Base-by-base conservation (phyloP, 306 rosid genomes). In the Pachyrhizus erosus region DNA sequence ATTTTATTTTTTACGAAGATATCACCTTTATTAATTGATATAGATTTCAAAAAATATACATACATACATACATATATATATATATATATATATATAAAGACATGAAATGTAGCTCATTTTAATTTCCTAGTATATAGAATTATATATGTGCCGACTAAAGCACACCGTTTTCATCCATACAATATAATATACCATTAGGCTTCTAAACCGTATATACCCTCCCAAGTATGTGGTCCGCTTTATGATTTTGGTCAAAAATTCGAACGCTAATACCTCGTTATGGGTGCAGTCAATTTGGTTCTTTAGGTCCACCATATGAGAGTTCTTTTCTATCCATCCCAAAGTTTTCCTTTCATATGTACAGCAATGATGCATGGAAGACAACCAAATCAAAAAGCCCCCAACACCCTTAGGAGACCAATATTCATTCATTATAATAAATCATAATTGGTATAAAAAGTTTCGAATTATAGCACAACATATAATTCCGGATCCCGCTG, bases 221-320 rank as follows among this genome's bases (percentile, higher is more conserved):
- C 73, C 29, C 4, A 64, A 5, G 43, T 21, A 48, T 81, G 90
- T 82, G 94, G 91, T 87, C 92, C 87, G 84, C 73, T 42, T 58
- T 76, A 78, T 84, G 82, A 77, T 76, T 78, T 37, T 82, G 88
- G 94, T 89, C 89, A 89, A 89, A 90, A 77, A 82, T 82, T 80
- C 2, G 40, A 83, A 65, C 60, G 54, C 54, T 3, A 51, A 43
- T 45, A 72, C 92, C 94, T 94, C 95, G 98, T 65, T 81, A 61
- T 80, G 51, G 70, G 86, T 90, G 98, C 91, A 87, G 91, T 88
- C 94, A 89, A 77, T 54, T 80, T 80, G 84, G 70, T 87, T 79
- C 87, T 77, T 83, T 75, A 62, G 80, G 83, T 71, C 86, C 86
- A 78, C 88, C 70, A 65, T 34, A 34, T 76, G 37, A 76, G 68